Percentiles rank a stretch among this genome's conserved stretches.
Conservation (phyloP, 1,284 basidiomycete species). For the Lentinula novae-zelandiae region DNA sequence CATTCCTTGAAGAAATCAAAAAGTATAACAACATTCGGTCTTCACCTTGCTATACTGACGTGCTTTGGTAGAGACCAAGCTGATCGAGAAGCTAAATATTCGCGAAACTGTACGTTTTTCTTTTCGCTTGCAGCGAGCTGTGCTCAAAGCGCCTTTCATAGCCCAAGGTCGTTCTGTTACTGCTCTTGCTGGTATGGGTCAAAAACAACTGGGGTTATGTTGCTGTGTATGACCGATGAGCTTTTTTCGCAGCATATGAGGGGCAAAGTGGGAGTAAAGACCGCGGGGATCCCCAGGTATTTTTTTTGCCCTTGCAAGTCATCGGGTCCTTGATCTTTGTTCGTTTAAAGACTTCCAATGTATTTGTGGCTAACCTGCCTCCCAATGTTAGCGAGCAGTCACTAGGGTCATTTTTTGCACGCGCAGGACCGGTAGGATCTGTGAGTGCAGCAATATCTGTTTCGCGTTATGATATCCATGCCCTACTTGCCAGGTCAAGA, state of each 20-base stretch:
- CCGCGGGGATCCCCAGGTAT: conserved; percentile 75
- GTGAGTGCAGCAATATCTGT: conserved; percentile 33
- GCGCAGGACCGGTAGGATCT: conserved; percentile 66
- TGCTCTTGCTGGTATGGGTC: conserved; percentile 71
- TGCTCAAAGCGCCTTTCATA: conserved; percentile 18
- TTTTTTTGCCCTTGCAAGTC: conserved; percentile 12
- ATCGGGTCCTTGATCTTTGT: conserved; percentile 3
- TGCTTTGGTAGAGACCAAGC: conserved; percentile 74
- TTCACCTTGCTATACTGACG: conserved; percentile 9
- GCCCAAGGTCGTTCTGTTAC: conserved; percentile 71
- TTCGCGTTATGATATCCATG: conserved; percentile 8
- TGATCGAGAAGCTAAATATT: conserved; percentile 79
- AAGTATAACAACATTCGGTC: conserved; percentile 39
- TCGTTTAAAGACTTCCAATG: conserved; percentile 77
- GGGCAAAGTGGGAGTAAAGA: conserved; percentile 88
- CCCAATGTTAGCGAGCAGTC: conserved; percentile 78
- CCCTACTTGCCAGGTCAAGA: conserved; percentile 63
- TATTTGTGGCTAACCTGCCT: conserved; percentile 92
- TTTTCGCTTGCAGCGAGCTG: background rate
- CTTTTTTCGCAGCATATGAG: conserved; percentile 60
- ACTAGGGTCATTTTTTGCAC: conserved; percentile 84
- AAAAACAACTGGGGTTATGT: conserved; percentile 7
- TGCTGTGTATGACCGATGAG: background rate
- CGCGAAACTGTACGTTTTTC: conserved; percentile 58
- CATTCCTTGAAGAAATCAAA: conserved; percentile 92